Base-by-base conservation (phyloP, 2,329 filamentous ascomycete species). In the Monosporascus cannonballus region DNA sequence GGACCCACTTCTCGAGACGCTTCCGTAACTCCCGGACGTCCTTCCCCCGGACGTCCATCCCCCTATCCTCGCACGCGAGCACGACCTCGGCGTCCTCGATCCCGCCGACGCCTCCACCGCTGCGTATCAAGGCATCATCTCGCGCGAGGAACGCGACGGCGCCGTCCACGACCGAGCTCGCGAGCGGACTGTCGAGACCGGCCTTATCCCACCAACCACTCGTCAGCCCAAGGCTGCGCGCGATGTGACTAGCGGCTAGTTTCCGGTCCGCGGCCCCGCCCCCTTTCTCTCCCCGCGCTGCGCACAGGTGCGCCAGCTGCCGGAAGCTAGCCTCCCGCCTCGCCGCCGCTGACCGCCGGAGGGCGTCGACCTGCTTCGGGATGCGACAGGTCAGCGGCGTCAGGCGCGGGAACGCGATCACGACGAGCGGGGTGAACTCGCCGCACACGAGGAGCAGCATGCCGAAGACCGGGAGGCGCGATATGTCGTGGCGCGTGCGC, bases 371-470 rank as follows among this genome's bases (percentile, higher is more conserved):
- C 72, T 96, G 93, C 39, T 73, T 74, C 0, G 93, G 93, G 54
- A 96, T 87, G 11, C 90, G 82, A 69, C 93, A 96, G 0, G 90
- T 87, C 61, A 83, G 83, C 0, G 93, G 93, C 25, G 96, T 87
- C 22, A 90, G 74, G 38, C 74, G 74, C 20, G 85, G 84, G 25
- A 96, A 73, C 34, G 84, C 80, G 6, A 91, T 73, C 1, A 96
- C 86, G 6, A 95, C 71, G 6, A 97, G 65, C 0, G 92, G 90
- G 1, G 92, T 89, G 71, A 96, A 86, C 71, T 97, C 93, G 25
- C 91, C 93, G 66, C 88, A 89, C 17, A 96, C 57, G 1, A 93
- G 63, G 6, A 96, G 76, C 48, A 96, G 73, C 3, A 96, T 56
- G 0, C 76, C 85, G 67, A 99, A 96, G 1, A 88, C 69, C 0